These are phyloP conservation scores for Ilex asprella DNA, from an alignment of 257 asterid genomes.

Conservation along the genomic window DNA sequence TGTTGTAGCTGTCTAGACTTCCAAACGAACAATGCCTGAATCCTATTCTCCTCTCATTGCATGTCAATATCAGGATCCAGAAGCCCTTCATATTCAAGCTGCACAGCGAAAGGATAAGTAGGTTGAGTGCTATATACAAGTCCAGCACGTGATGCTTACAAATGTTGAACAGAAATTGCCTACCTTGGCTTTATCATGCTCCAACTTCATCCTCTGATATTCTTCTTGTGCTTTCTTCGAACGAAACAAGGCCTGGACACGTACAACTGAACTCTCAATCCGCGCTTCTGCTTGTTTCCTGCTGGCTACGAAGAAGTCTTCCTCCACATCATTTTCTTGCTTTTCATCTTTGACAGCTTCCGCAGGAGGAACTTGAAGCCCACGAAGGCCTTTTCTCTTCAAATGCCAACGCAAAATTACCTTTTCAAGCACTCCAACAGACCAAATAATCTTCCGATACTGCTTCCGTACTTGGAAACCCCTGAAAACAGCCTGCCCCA, in stretches of 20 bases:
- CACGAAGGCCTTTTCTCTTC: slow-evolving; percentile 90
- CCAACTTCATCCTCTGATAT: slow-evolving; percentile 84
- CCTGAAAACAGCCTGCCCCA: slow-evolving; percentile 66
- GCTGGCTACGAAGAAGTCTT: slow-evolving; percentile 84
- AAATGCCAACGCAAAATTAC: slow-evolving; percentile 89
- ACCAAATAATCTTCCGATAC: slow-evolving; percentile 72
- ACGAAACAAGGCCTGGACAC: slow-evolving; percentile 94
- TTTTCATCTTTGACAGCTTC: slow-evolving; percentile 24
- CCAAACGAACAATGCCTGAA: neutral
- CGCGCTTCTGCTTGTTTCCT: slow-evolving; percentile 98
- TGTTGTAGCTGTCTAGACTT: no score
- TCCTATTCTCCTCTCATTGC: slow-evolving; percentile 19
- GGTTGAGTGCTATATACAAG: neutral
- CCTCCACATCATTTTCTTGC: slow-evolving; percentile 53
- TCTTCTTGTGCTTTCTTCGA: slow-evolving; percentile 89
- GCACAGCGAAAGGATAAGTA: slow-evolving; percentile 19
- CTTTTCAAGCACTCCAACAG: slow-evolving; percentile 91
- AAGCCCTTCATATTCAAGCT: slow-evolving; percentile 59
- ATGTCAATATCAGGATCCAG: slow-evolving; percentile 39
- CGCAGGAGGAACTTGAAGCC: slow-evolving; percentile 57
- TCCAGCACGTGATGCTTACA: neutral
- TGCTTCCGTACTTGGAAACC: slow-evolving; percentile 80
- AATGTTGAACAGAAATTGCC: neutral
- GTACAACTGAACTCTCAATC: slow-evolving; percentile 82
- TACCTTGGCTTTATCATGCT: slow-evolving; percentile 55